Base-by-base conservation (phyloP, 768 basidiomycete species). In the Trametes gibbosa region DNA sequence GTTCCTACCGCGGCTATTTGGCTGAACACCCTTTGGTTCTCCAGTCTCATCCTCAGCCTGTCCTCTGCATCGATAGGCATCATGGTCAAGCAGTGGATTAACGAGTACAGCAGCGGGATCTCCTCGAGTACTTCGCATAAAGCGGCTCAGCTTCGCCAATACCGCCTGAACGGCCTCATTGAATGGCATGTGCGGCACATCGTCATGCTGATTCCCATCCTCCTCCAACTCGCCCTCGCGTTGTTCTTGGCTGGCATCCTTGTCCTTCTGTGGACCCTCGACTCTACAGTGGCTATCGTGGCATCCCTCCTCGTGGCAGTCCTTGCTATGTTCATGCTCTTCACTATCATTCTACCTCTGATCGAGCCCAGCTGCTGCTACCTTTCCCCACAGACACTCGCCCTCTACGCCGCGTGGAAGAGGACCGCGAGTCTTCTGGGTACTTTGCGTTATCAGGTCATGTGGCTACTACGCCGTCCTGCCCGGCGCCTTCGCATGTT, bases 1-100 rank as follows among this genome's bases (percentile, higher is more conserved):
- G 3, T 13, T 23, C 23, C 53, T 52, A 3, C 14, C 3, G 13
- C 13, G 21, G 17, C 39, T 8, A n/a, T 52, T 7, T 25, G 27
- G 24, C 5, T 56, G 37, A 56, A 56, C 39, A 35, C 37, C 23
- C 19, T 56, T n/a, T 56, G 55, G 55, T 56, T 56, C 34, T 29
- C 55, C 7, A 56, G 55, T 35, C 47, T 56, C 25, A 21, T 56
- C 24, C 46, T 48, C 32, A 40, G 32, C 19, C 34, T 56, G 16
- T 47, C 46, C 5, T 39, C 55, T 5, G 45, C 55, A 5, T 47
- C 39, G 17, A n/a, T 56, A 7, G 46, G 45, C 21, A 49, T 56
- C 32, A 27, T 56, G 19, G 34, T 40, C 1, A 56, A 49, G 46
- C 55, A 56, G 23, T 56, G 55, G 55, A 25, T 56, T 12, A 21